phyloP scores from a whole-genome alignment of 2,329 filamentous ascomycete genomes.

The Chaetomium strumarium region DNA sequence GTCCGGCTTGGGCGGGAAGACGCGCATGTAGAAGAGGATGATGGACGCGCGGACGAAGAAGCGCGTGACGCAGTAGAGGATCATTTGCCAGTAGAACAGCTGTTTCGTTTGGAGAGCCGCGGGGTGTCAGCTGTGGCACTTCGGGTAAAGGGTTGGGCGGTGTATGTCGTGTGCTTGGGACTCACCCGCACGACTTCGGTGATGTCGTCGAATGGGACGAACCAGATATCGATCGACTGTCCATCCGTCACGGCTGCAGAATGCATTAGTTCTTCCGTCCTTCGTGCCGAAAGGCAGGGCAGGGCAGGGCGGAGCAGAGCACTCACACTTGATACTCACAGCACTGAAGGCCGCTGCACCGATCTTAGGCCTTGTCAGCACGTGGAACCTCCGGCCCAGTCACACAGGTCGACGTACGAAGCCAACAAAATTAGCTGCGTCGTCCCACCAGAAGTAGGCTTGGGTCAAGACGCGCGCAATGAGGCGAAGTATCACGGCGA shows the following conservation, averaged over 20 bases:
- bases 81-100: slow-evolving; percentile 36
- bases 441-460: slow-evolving; percentile 26
- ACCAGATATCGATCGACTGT: slow-evolving; percentile 48
- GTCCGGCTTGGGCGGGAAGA: slow-evolving; percentile 39
- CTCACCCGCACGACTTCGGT: slow-evolving; percentile 33
- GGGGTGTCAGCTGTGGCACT: not conserved
- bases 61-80: slow-evolving; percentile 43
- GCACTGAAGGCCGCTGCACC: slow-evolving; percentile 16
- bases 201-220: slow-evolving; percentile 36
- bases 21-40: slow-evolving; percentile 49
- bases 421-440: slow-evolving; percentile 20
- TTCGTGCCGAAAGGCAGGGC: not conserved
- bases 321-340: slow-evolving; percentile 13
- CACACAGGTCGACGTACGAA: slow-evolving; percentile 8
- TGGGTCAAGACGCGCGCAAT: slow-evolving; percentile 21
- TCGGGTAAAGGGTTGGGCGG: no score
- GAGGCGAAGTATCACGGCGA: slow-evolving; percentile 20
- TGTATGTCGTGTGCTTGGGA: no score
- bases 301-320: not conserved
- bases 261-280: not conserved
- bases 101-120: slow-evolving; percentile 26
- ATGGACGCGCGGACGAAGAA: slow-evolving; percentile 45
- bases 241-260: slow-evolving; percentile 31
- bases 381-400: not conserved
- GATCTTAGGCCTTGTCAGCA: slow-evolving; percentile 4